Percentiles rank a stretch among this genome's conserved stretches.
These are phyloP conservation scores for Aspergillus leporis DNA, from an alignment of 495 filamentous ascomycete genomes.

Conservation along the genomic window DNA sequence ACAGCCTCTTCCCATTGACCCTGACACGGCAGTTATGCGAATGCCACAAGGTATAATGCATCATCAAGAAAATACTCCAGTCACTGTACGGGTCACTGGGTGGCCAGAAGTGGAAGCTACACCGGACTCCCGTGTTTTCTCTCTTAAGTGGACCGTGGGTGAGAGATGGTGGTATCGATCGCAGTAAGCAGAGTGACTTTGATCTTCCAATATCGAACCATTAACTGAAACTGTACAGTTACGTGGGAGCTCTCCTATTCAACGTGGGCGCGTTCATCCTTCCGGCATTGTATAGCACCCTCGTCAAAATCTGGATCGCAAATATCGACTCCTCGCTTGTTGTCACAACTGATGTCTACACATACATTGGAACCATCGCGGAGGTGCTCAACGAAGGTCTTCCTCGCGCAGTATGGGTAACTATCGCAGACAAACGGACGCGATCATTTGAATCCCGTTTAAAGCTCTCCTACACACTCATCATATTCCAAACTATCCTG, in stretches of 20 bases:
- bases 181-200: conserved; percentile 7
- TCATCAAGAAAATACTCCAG: neutral
- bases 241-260: conserved; percentile 59
- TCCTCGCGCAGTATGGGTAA: conserved; percentile 65
- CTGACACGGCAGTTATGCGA: no score
- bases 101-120: neutral
- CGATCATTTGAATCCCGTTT: conserved; percentile 54
- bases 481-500: conserved; percentile 57
- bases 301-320: conserved; percentile 75
- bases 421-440: conserved; percentile 66
- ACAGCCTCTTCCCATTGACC: no score
- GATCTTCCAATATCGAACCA: neutral
- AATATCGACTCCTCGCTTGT: conserved; percentile 65
- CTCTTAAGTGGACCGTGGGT: conserved; percentile 10
- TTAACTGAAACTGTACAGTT: conserved; percentile 33
- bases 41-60: neutral
- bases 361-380: conserved; percentile 61
- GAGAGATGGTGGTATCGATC: conserved; percentile 16
- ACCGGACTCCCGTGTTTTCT: neutral
- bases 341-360: conserved; percentile 68
- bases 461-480: conserved; percentile 62
- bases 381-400: conserved; percentile 77
- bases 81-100: neutral
- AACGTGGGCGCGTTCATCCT: conserved; percentile 65
- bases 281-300: conserved; percentile 67